Conservation (phyloP, 768 basidiomycete species). For the Polyporus arcularius region DNA sequence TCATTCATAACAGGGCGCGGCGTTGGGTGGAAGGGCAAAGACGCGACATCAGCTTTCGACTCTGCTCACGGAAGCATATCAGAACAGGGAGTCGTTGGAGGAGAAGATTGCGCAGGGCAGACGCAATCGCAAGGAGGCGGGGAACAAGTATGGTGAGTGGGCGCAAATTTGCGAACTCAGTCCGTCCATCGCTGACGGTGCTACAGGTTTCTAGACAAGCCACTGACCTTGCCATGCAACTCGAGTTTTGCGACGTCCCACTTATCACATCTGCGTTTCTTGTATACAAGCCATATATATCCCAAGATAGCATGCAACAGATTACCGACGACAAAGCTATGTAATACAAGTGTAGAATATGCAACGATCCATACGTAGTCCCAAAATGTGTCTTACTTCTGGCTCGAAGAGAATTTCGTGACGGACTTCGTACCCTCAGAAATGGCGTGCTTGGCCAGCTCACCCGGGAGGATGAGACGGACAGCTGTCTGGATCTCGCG, state of each 20-base stretch:
- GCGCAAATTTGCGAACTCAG: not conserved
- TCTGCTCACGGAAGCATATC: slow-evolving; percentile 78
- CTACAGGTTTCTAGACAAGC: slow-evolving; percentile 20
- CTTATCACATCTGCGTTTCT: not conserved
- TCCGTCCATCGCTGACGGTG: not conserved
- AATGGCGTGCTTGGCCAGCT: slow-evolving; percentile 86
- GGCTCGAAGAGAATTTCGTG: slow-evolving; percentile 59
- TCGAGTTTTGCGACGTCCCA: not conserved
- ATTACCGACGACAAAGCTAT: slow-evolving; percentile 17
- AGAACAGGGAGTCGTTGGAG: slow-evolving; percentile 81
- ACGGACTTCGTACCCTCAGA: slow-evolving; percentile 81
- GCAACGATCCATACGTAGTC: slow-evolving; percentile 13
- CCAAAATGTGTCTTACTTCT: slow-evolving; percentile 23
- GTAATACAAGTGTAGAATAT: slow-evolving; percentile 26
- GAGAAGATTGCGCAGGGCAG: slow-evolving; percentile 82
- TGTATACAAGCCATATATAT: slow-evolving; percentile 2
- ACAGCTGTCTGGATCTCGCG: slow-evolving; percentile 88
- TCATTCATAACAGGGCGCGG: slow-evolving; percentile 63
- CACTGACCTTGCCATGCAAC: not conserved
- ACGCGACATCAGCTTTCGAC: slow-evolving; percentile 80
- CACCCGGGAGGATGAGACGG: slow-evolving; percentile 81
- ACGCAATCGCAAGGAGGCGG: slow-evolving; percentile 85
- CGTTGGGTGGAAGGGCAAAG: slow-evolving; percentile 66
- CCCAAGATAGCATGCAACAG: slow-evolving; percentile 14
- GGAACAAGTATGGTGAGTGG: slow-evolving; percentile 83